These are phyloP conservation scores for Plasmopara muralis DNA, from an alignment of 352 stramenopile species.

Conservation along the genomic window DNA sequence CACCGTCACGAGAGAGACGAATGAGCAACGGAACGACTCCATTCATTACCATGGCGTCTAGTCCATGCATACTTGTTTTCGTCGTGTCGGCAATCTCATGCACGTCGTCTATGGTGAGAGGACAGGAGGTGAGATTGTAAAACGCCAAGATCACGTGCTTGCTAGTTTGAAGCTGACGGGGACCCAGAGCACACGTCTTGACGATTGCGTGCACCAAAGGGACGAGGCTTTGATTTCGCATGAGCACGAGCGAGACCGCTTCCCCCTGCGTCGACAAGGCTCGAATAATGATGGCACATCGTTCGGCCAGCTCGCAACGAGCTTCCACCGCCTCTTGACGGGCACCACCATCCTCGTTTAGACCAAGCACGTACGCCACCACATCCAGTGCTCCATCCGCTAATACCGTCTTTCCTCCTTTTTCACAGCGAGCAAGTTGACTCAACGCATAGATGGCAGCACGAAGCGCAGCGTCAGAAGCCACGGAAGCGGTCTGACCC, in stretches of 20 bases:
- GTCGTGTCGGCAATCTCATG: not conserved
- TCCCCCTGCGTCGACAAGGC: slow-evolving; percentile 52
- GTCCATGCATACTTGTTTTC: slow-evolving; percentile 17
- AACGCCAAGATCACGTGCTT: slow-evolving; percentile 61
- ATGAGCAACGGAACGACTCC: slow-evolving; percentile 64
- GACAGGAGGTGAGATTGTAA: slow-evolving; percentile 66
- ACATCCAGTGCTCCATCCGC: slow-evolving; percentile 57
- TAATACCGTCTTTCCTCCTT: slow-evolving; percentile 34
- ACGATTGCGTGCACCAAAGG: slow-evolving; percentile 42
- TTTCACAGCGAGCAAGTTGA: slow-evolving; percentile 55
- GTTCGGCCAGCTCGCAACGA: slow-evolving; percentile 41
- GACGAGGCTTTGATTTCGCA: slow-evolving; percentile 49
- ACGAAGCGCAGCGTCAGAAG: slow-evolving; percentile 26
- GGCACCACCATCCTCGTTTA: slow-evolving; percentile 5
- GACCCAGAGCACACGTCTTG: slow-evolving; percentile 17
- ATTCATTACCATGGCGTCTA: slow-evolving; percentile 44
- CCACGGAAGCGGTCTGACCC: slow-evolving; percentile 5
- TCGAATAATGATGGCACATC: slow-evolving; percentile 63
- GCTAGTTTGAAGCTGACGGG: slow-evolving; percentile 33
- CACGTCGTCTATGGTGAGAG: slow-evolving; percentile 17
- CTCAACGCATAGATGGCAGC: slow-evolving; percentile 60
- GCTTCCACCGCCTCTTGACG: slow-evolving; percentile 21
- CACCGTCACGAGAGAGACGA: slow-evolving; percentile 37
- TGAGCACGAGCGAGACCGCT: slow-evolving; percentile 35
- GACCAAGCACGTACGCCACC: slow-evolving; percentile 31